Percentiles rank a stretch among this genome's conserved stretches.
Conservation (phyloP, 306 rosid species). For the Heteromeles arbutifolia region DNA sequence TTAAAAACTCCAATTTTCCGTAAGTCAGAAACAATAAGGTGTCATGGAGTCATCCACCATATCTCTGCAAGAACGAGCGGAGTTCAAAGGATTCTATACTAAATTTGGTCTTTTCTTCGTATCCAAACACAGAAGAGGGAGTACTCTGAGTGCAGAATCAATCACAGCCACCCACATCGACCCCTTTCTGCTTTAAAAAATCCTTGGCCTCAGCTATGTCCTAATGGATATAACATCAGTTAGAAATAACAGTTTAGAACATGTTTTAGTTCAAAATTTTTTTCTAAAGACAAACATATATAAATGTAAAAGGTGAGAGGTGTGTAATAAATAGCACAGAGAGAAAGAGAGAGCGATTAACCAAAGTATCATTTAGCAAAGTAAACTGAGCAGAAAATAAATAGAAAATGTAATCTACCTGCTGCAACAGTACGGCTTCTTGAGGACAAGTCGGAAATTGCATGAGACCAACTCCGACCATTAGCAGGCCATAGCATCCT, state of each 20-base stretch:
- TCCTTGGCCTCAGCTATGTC: constrained; percentile 77
- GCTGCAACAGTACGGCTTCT: constrained; percentile 61
- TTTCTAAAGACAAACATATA: not conserved
- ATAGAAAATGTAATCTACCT: constrained; percentile 36
- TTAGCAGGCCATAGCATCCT: constrained; percentile 86
- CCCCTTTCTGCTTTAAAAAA: constrained; percentile 56
- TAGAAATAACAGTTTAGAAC: not conserved
- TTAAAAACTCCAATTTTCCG: not conserved
- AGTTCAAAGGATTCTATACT: not conserved
- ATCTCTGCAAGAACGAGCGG: not conserved
- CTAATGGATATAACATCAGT: constrained; percentile 25
- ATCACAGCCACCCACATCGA: constrained; percentile 45
- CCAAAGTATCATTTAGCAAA: not conserved
- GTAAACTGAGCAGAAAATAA: not conserved
- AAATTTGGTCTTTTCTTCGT: not conserved
- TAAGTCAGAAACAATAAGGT: not conserved
- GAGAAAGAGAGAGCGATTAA: not conserved
- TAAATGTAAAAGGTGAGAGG: not conserved
- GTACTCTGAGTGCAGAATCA: constrained; percentile 19
- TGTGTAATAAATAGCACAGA: not conserved
- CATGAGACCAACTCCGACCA: constrained; percentile 92
- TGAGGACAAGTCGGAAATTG: constrained; percentile 81
- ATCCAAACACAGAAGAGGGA: not conserved
- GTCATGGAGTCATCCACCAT: not conserved
- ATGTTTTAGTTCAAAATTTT: not conserved